Percentiles rank a stretch among this genome's conserved stretches.
phyloP scores from a whole-genome alignment of 306 rosid genomes.

The Vigna unguiculata region DNA sequence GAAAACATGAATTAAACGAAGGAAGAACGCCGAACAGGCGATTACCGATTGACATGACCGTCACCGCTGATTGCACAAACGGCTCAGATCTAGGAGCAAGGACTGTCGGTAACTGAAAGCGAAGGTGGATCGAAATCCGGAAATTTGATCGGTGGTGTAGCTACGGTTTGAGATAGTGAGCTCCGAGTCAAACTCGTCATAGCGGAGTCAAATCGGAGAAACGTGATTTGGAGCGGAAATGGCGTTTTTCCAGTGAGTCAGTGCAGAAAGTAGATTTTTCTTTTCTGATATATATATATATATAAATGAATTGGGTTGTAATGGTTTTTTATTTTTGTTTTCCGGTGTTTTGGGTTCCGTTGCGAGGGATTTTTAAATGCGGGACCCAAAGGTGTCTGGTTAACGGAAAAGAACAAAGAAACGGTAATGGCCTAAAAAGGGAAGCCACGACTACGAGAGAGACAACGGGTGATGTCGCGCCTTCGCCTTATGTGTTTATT shows the following conservation, averaged over 20 bases:
- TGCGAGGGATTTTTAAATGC: neutral
- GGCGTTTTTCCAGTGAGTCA: neutral
- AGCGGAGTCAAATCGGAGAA: slow-evolving; percentile 51
- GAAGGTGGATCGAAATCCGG: slow-evolving; percentile 51
- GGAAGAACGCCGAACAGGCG: neutral
- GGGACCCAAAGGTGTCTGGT: slow-evolving; percentile 2
- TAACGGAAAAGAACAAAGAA: slow-evolving; percentile 21
- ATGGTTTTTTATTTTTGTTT: neutral
- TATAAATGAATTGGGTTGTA: neutral
- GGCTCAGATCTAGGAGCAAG: slow-evolving; percentile 47
- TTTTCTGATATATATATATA: neutral
- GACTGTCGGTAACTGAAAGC: slow-evolving; percentile 24
- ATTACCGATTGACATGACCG: slow-evolving; percentile 33
- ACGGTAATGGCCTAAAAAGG: slow-evolving; percentile 12
- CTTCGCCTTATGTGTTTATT: neutral
- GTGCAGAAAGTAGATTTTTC: slow-evolving; percentile 17
- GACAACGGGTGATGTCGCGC: neutral
- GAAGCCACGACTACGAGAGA: neutral
- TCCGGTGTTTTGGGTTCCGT: neutral
- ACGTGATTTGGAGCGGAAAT: slow-evolving; percentile 32
- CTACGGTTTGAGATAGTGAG: slow-evolving; percentile 37
- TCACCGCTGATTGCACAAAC: neutral
- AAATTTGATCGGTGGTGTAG: slow-evolving; percentile 22
- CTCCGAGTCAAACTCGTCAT: slow-evolving; percentile 54
- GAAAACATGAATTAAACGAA: neutral